Base-by-base conservation (phyloP, 202 grass and related monocot species). In the Miscanthus sacchariflorus region DNA sequence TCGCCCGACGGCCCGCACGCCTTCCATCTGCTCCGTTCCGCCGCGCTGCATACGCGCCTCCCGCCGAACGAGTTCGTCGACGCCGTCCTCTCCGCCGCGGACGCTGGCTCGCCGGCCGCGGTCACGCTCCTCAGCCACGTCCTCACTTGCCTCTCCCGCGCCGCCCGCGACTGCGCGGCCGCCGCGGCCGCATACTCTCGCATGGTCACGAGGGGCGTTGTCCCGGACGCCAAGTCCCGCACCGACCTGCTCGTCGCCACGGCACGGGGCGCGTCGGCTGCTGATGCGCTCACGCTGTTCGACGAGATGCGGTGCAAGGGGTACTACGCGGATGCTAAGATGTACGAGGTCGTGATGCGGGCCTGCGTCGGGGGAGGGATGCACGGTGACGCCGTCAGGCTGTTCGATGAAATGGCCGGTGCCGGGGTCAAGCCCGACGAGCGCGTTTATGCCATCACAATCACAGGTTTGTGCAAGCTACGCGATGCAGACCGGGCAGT, bases 371-470 rank as follows among this genome's bases (percentile, higher is more conserved):
- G 81, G 68, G 87, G 64, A 84, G 86, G 76, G 74, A 94, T 89
- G 76, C 78, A 84, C 21, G 68, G 76, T 48, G 82, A 90, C n/a
- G 89, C 88, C 0, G 80, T 96, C 45, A 89, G 84, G 72, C 93
- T 93, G 80, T 92, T 98, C 39, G 91, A 89, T 18, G 96, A 98
- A 94, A 91, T 96, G 84, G 72, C 75, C 8, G 80, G 66, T 0
- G 33, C 36, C 0, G 83, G 91, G 69, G 46, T 93, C 68, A 39
- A 89, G 66, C 89, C 87, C 1, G 78, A 96, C 75, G 56, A 42
- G 45, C 82, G 23, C 12, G 49, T 84, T 74, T 96, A 93, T 78
- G 39, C 45, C 10, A 65, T 83, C 12, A 19, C 27, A 33, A 76
- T 96, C 54, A 23, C 44, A n/a, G 85, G 78, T 7, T 79, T 89